These are phyloP conservation scores for Acanthamoeba divionensis DNA, from an alignment of 208 protist genomes.

Conservation along the genomic window DNA sequence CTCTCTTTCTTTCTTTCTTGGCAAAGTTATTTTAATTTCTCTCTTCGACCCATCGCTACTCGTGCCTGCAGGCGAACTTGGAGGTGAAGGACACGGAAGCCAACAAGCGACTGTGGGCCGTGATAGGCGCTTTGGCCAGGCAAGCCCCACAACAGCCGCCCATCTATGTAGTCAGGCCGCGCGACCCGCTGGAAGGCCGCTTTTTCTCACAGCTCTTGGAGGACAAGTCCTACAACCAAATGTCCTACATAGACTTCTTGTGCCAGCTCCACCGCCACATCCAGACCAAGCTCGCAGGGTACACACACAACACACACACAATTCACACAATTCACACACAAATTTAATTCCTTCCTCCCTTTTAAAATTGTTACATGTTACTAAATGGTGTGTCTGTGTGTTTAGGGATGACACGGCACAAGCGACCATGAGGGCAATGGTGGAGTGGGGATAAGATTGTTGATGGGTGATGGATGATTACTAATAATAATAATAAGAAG, in stretches of 20 bases:
- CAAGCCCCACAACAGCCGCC: conserved; percentile 7
- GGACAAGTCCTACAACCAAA: conserved; percentile 28
- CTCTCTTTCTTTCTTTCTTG: not conserved
- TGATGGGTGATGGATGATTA: no score
- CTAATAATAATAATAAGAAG: no score
- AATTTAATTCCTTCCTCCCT: no score
- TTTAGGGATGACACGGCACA: conserved; percentile 41
- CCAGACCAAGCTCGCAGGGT: conserved; percentile 54
- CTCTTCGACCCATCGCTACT: no score
- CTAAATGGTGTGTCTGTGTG: no score
- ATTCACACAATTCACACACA: no score
- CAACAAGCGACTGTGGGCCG: conserved; percentile 10
- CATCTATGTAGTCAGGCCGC: not conserved
- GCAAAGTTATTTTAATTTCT: no score
- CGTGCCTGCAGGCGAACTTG: not conserved
- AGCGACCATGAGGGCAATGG: conserved; percentile 21
- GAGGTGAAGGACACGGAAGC: not conserved
- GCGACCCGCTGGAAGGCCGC: not conserved
- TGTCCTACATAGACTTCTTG: conserved; percentile 57
- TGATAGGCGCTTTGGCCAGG: not conserved
- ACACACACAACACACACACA: no score
- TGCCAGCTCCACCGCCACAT: conserved; percentile 50
- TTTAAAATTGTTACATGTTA: no score
- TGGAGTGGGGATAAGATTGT: conserved; percentile 11
- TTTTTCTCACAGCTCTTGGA: conserved; percentile 24